phyloP scores from a whole-genome alignment of 768 basidiomycete species.

The Podaxis sp. region DNA sequence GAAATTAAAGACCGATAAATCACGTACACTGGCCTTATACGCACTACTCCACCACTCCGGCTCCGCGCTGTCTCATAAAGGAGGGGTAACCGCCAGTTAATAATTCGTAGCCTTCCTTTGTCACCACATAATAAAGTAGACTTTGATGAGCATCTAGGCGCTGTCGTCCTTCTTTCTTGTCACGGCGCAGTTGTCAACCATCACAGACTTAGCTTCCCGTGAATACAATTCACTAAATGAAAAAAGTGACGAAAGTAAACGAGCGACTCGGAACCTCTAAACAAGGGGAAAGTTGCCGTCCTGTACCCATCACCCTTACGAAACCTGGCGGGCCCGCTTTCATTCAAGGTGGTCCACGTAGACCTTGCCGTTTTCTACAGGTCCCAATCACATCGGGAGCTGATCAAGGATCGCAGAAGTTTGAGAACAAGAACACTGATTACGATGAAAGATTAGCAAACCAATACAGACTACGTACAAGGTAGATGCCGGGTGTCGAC shows the following conservation, averaged over 20 bases:
- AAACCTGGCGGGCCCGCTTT: background rate
- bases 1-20: background rate
- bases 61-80: slow-evolving; percentile 4
- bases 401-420: slow-evolving; percentile 1
- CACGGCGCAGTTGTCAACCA: background rate
- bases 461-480: slow-evolving; percentile 2
- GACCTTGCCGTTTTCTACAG: background rate
- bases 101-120: slow-evolving; percentile 2
- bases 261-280: slow-evolving; percentile 6
- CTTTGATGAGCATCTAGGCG: slow-evolving; percentile 4
- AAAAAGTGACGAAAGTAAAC: slow-evolving; percentile 1
- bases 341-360: background rate
- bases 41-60: slow-evolving; percentile 9
- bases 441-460: background rate
- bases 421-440: slow-evolving; percentile 1
- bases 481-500: background rate
- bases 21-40: background rate
- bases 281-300: background rate
- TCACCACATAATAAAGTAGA: slow-evolving; percentile 1
- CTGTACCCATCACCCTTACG: background rate
- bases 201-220: background rate
- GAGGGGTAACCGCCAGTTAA: background rate
- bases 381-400: background rate
- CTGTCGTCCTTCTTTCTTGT: background rate
- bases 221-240: slow-evolving; percentile 5